Conservation (phyloP, 306 rosid species). For the Castanea mollissima region DNA sequence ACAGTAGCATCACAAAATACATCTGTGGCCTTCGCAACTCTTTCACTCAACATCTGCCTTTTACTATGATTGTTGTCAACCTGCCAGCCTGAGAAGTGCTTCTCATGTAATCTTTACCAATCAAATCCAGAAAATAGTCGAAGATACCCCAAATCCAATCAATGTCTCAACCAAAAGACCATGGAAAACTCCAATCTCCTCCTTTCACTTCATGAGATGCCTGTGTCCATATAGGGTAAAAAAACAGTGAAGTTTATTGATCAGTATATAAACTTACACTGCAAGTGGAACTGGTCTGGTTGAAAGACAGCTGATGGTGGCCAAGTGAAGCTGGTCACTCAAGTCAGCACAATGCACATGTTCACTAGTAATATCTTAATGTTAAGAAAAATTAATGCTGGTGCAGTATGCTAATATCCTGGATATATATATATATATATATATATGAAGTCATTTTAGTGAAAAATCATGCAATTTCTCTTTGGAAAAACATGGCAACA, state of each 20-base stretch:
- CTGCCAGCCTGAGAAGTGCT: conserved; percentile 1
- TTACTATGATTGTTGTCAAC: background rate
- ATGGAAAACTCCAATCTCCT: conserved; percentile 24
- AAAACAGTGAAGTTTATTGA: background rate
- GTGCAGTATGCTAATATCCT: background rate
- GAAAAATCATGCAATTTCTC: background rate
- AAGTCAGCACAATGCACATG: background rate
- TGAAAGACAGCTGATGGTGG: background rate
- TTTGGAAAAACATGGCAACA: background rate
- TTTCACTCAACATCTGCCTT: background rate
- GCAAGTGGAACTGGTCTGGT: background rate
- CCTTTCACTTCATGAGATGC: conserved; percentile 36
- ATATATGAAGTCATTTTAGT: background rate
- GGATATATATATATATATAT: background rate
- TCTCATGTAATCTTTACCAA: background rate
- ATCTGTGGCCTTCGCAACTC: conserved; percentile 23
- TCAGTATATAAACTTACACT: background rate
- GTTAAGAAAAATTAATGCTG: background rate
- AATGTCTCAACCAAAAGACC: conserved; percentile 20
- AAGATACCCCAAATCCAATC: conserved; percentile 23
- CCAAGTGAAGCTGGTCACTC: background rate
- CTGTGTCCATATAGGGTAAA: conserved; percentile 26
- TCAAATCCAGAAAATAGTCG: background rate
- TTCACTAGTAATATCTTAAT: background rate
- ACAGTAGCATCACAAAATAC: conserved; percentile 20